phyloP scores from a whole-genome alignment of 2,329 filamentous ascomycete species.

The Alternaria triticimaculans region DNA sequence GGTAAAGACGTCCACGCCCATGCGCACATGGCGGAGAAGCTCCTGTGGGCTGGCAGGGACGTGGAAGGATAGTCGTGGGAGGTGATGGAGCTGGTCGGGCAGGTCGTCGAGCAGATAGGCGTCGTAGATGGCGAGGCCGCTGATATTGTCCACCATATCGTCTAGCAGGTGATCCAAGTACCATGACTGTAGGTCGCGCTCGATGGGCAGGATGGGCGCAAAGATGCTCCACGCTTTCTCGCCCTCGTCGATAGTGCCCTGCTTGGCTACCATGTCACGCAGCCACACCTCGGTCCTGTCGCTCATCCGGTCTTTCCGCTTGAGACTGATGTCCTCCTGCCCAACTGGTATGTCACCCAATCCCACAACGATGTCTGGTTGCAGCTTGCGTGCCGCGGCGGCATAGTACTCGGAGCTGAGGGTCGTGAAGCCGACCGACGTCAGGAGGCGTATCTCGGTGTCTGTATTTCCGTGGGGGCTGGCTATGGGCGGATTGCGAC shows the following conservation, averaged over 20 bases:
- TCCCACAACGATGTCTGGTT: slow-evolving; percentile 80
- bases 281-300: slow-evolving; percentile 87
- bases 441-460: slow-evolving; percentile 76
- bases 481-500: slow-evolving; percentile 76
- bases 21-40: slow-evolving; percentile 74
- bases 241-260: slow-evolving; percentile 38
- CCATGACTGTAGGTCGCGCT: slow-evolving; percentile 75
- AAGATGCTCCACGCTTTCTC: slow-evolving; percentile 55
- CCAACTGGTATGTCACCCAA: slow-evolving; percentile 75
- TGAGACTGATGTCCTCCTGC: slow-evolving; percentile 64
- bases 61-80: slow-evolving; percentile 79
- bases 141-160: slow-evolving; percentile 59
- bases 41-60: slow-evolving; percentile 74
- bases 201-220: slow-evolving; percentile 74
- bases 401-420: slow-evolving; percentile 74
- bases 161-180: slow-evolving; percentile 79
- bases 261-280: slow-evolving; percentile 66
- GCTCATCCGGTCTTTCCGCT: slow-evolving; percentile 81
- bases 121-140: slow-evolving; percentile 80
- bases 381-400: slow-evolving; percentile 68
- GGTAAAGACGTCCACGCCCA: slow-evolving; percentile 81
- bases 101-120: slow-evolving; percentile 72
- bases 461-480: slow-evolving; percentile 73
- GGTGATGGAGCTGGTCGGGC: slow-evolving; percentile 62
- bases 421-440: slow-evolving; percentile 82